Base-by-base conservation (phyloP, 495 filamentous ascomycete species). In the Xylaria bambusicola region DNA sequence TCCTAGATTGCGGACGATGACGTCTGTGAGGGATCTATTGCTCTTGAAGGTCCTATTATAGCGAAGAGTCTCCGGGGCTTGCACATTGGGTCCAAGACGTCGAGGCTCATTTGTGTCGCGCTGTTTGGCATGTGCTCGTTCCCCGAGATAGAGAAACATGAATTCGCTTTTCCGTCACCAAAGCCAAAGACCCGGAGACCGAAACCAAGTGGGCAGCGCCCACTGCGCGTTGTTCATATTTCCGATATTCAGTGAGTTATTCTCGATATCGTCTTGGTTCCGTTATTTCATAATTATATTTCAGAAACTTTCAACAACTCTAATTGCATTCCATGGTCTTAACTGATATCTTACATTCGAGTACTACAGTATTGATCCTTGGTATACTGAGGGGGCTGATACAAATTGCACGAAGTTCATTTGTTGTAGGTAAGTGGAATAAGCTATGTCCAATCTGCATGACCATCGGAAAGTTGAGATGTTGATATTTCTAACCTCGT, bases 351-450 rank as follows among this genome's bases (percentile, higher is more conserved):
- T 33, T 6, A 33, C 10, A 33, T 10, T 10, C 10, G 31, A 6
- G 31, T 33, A n/a, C n/a, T 33, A 10, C 10, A 33, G 31, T 58
- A 70, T 84, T 47, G 82, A 85, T 59, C 73, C 73, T 0, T 72
- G 66, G 35, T 85, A 85, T 60, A 76, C 75, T 20, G 65, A 69
- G 4, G 82, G 81, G 1, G 69, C 81, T 5, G 82, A 67, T 62
- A 76, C 76, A 29, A 72, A 80, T 52, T 84, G 81, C 62, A 71
- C 78, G 20, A 83, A 83, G 61, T 79, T 77, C 8, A 82, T 85
- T 60, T 85, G 82, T 63, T 85, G 82, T 61, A 66, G 82, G 51
- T 73, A 42, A 63, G 70, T 26, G 13, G 24, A 44, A 18, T 17
- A n/a, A n/a, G 20, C 21, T 24, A 3, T 0, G 5, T 15, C 18